Evolutionary conservation across 768 basidiomycete genomes (phyloP).

Genomic region (Rhizopogon vesiculosus): DNA sequence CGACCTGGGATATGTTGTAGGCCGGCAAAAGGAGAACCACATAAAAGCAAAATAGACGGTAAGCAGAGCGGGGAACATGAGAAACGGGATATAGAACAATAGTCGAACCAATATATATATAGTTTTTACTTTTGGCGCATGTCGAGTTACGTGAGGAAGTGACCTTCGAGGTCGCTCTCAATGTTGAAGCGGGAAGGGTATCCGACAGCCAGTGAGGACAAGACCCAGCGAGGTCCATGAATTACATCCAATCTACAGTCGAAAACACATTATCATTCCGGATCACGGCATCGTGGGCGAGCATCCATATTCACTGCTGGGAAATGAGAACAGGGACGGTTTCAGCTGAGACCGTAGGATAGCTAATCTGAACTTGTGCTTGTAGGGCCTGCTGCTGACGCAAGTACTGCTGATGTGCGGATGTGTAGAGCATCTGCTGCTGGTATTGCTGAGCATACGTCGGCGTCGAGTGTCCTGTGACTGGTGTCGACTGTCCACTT

Average conservation of each 20-base stretch:
- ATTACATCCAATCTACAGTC: conserved; percentile 2
- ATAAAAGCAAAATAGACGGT: conserved; percentile 8
- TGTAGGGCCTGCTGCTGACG: conserved; percentile 29
- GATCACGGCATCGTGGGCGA: not conserved
- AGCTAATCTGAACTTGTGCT: conserved; percentile 23
- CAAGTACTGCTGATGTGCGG: conserved; percentile 33
- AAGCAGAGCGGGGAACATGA: conserved; percentile 7
- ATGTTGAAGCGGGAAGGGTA: conserved; percentile 6
- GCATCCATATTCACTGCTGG: not conserved
- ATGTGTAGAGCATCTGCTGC: conserved; percentile 32
- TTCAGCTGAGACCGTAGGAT: conserved; percentile 1
- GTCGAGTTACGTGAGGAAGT: not conserved
- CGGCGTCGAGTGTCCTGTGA: conserved; percentile 23
- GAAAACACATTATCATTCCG: not conserved
- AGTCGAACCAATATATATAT: conserved; percentile 30
- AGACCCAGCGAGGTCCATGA: not conserved
- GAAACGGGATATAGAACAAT: conserved; percentile 13
- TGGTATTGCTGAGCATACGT: conserved; percentile 30
- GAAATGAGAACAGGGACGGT: not conserved
- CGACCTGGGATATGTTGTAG: conserved; percentile 32
- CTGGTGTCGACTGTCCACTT: conserved; percentile 28
- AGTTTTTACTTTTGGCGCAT: conserved; percentile 29
- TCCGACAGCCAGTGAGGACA: conserved; percentile 3
- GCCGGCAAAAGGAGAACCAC: conserved; percentile 8
- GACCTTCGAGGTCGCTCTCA: not conserved